phyloP scores from a whole-genome alignment of 2,329 filamentous ascomycete species.

The Trichoderma sp. region DNA sequence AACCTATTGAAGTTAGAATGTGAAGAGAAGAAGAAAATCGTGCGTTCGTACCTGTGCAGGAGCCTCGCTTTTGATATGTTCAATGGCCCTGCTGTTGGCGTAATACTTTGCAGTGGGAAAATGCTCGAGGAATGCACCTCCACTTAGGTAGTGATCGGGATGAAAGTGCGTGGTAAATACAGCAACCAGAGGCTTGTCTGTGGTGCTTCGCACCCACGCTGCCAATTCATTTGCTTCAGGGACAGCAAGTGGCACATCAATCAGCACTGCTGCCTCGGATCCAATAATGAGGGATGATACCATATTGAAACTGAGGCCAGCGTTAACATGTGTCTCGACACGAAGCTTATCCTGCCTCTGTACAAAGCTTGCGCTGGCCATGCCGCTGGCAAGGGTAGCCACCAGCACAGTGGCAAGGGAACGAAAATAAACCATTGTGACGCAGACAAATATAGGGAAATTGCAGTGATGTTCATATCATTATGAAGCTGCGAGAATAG shows the following conservation, averaged over 20 bases:
- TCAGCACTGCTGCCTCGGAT: not conserved
- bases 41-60: not conserved
- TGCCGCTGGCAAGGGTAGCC: no score
- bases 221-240: not conserved
- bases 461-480: no score
- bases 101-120: not conserved
- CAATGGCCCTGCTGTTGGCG: not conserved
- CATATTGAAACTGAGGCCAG: not conserved
- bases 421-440: no score
- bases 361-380: no score
- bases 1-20: not conserved
- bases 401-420: no score
- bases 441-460: no score
- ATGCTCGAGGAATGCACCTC: not conserved
- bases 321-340: not conserved
- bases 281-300: not conserved
- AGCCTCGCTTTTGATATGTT: not conserved
- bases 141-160: not conserved
- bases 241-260: not conserved
- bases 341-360: not conserved
- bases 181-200: not conserved
- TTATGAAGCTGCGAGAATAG: no score
- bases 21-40: not conserved
- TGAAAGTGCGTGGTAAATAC: not conserved
- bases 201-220: not conserved